Conservation (phyloP, 352 stramenopile species). For the Phytopythium sindhum region DNA sequence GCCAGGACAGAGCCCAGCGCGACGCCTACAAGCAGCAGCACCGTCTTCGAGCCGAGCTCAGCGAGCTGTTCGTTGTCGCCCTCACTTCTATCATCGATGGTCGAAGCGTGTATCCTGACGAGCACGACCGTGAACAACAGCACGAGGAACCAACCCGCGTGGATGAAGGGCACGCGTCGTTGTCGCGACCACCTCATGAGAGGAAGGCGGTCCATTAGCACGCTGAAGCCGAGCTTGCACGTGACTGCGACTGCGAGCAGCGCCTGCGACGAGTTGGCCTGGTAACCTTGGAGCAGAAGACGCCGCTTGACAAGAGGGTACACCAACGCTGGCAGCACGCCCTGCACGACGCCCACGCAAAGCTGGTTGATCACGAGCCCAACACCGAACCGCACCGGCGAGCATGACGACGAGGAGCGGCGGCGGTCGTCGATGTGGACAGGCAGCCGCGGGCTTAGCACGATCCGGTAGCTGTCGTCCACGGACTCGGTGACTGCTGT, state of each 20-base stretch:
- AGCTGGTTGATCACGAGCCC: conserved; percentile 66
- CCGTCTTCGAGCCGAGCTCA: conserved; percentile 13
- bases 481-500: background rate
- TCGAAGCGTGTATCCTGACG: conserved; percentile 14
- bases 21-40: conserved; percentile 48
- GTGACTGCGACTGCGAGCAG: conserved; percentile 64
- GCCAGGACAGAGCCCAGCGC: conserved; percentile 58
- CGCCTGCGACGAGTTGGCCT: conserved; percentile 56
- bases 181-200: conserved; percentile 28
- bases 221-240: conserved; percentile 62
- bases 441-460: background rate
- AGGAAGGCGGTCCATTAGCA: conserved; percentile 59
- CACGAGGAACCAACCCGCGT: conserved; percentile 52
- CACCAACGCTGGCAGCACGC: conserved; percentile 56
- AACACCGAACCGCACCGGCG: background rate
- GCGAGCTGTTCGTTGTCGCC: background rate
- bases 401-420: background rate
- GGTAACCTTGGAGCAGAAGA: conserved; percentile 57
- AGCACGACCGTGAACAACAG: conserved; percentile 28
- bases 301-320: conserved; percentile 79
- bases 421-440: background rate
- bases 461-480: background rate
- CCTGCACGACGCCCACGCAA: conserved; percentile 65
- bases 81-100: conserved; percentile 1
- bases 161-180: conserved; percentile 68